phyloP scores from a whole-genome alignment of 306 rosid species.

The Lathyrus aphaca region DNA sequence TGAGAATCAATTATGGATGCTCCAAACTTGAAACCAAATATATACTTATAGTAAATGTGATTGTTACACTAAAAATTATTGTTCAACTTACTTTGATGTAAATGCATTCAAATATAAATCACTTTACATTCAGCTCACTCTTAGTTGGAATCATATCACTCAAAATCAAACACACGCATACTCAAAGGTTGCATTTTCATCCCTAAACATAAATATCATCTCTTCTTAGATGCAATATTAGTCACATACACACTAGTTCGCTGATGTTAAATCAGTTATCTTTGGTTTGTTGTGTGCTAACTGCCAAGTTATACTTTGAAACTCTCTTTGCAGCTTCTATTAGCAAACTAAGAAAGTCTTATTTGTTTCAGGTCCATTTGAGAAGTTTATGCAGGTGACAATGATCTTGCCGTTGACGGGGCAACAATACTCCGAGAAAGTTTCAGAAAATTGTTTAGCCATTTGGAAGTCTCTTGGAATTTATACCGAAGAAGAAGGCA shows the following conservation, averaged over 20 bases:
- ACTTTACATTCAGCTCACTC: no score
- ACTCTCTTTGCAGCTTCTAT: background rate
- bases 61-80: no score
- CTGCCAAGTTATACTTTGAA: background rate
- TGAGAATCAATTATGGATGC: no score
- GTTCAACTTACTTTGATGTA: no score
- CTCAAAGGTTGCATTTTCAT: background rate
- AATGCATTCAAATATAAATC: no score
- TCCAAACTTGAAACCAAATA: no score
- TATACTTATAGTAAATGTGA: no score
- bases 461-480: conserved; percentile 74
- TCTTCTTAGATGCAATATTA: no score
- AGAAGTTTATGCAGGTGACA: conserved; percentile 57
- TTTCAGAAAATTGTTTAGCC: conserved; percentile 67
- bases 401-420: conserved; percentile 76
- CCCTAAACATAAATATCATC: background rate
- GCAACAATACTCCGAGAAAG: conserved; percentile 71
- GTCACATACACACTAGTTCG: no score
- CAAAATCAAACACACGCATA: no score
- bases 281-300: background rate
- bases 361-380: conserved; percentile 42
- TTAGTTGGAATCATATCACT: no score
- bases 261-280: background rate
- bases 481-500: conserved; percentile 70
- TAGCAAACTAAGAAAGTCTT: background rate